Percentiles rank a stretch among this genome's conserved stretches.
Evolutionary conservation across 2,329 filamentous ascomycete species (phyloP).

Genomic region (Shiraia bambusicola): DNA sequence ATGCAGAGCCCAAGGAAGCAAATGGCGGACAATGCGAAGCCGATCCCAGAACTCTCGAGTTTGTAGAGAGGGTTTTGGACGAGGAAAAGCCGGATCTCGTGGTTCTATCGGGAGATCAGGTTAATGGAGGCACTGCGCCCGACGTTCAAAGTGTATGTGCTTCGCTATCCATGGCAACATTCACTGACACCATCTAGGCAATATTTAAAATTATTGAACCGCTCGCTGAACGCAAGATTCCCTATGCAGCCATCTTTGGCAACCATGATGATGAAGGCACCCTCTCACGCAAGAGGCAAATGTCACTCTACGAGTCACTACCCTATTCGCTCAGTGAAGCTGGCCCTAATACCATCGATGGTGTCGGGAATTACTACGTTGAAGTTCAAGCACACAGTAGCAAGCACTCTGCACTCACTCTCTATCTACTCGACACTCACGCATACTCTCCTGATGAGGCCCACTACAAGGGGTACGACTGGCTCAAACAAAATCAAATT

Average conservation of each 20-base stretch:
- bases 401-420: constrained; percentile 83
- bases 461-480: constrained; percentile 91
- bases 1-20: constrained; percentile 74
- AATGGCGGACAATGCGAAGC: constrained; percentile 83
- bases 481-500: constrained; percentile 92
- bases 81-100: constrained; percentile 94
- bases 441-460: constrained; percentile 87
- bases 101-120: constrained; percentile 88
- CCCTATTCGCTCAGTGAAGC: constrained; percentile 86
- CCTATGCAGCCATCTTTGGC: constrained; percentile 91
- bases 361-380: constrained; percentile 91
- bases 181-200: constrained; percentile 53
- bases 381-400: constrained; percentile 84
- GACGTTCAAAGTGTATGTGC: constrained; percentile 77
- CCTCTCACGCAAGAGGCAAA: constrained; percentile 73
- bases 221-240: constrained; percentile 82
- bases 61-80: constrained; percentile 78
- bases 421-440: constrained; percentile 96
- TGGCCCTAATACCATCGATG: constrained; percentile 80
- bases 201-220: constrained; percentile 91
- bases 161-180: background rate
- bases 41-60: constrained; percentile 87
- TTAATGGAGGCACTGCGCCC: constrained; percentile 89
- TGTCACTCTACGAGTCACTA: constrained; percentile 81
- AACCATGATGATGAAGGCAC: constrained; percentile 95